phyloP scores from a whole-genome alignment of 768 basidiomycete species.

The Suillus tomentosus region DNA sequence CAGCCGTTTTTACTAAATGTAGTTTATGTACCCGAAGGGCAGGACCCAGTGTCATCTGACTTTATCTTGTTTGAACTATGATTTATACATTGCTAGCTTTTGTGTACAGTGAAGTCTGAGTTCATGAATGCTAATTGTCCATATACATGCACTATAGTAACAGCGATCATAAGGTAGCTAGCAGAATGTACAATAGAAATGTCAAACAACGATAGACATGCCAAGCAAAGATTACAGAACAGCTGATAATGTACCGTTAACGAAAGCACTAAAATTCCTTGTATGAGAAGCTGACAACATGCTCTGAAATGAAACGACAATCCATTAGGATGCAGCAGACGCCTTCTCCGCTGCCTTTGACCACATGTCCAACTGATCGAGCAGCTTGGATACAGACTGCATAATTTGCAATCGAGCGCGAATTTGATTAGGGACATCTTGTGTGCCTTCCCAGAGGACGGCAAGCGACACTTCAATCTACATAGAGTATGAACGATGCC shows the following conservation, averaged over 20 bases:
- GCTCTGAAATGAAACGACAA: background rate
- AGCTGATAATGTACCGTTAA: background rate
- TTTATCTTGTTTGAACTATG: background rate
- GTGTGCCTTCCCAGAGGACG: conserved; percentile 58
- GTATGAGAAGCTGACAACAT: background rate
- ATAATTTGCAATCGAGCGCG: conserved; percentile 42
- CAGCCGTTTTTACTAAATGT: background rate
- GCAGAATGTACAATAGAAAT: background rate
- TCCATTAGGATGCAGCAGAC: conserved; percentile 1
- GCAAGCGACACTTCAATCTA: conserved; percentile 57
- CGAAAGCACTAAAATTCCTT: background rate
- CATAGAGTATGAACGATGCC: background rate
- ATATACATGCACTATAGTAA: background rate
- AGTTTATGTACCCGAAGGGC: background rate
- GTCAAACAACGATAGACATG: background rate
- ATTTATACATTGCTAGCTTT: background rate
- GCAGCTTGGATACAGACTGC: conserved; percentile 38
- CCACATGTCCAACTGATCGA: conserved; percentile 49
- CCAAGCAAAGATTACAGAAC: background rate
- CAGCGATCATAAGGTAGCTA: background rate
- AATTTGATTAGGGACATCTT: conserved; percentile 50
- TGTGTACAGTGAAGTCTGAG: no score
- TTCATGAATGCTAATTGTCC: background rate
- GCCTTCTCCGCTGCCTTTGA: conserved; percentile 38
- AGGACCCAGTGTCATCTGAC: background rate